Evolutionary conservation across 139 green algal species (phyloP).

Genomic region (Diplosphaera chodatii): DNA sequence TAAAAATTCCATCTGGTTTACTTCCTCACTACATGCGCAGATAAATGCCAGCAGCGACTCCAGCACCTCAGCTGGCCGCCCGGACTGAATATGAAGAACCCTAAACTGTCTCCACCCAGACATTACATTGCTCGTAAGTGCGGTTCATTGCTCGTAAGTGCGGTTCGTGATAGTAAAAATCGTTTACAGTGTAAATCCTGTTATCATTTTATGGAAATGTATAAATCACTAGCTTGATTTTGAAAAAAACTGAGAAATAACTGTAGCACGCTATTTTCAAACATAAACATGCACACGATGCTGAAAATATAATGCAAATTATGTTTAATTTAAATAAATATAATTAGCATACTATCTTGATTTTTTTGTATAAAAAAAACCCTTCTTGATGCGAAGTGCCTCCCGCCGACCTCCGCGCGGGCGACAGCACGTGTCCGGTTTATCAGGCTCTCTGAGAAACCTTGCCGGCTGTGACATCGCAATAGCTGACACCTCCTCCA

Average conservation of each 20-base stretch:
- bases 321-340: conserved; percentile 24
- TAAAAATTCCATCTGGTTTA: too few species aligned
- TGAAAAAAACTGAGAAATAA: conserved; percentile 9
- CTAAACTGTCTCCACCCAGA: too few species aligned
- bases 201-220: conserved; percentile 14
- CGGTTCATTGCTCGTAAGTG: conserved; percentile 1
- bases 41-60: too few species aligned
- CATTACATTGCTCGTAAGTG: conserved; percentile 3
- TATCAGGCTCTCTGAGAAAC: too few species aligned
- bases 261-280: conserved; percentile 10
- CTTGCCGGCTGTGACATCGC: too few species aligned
- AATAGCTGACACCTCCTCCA: too few species aligned
- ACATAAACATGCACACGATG: conserved; percentile 19
- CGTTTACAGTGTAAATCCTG: conserved; percentile 57
- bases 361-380: conserved; percentile 13
- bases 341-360: conserved; percentile 38
- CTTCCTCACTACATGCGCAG: too few species aligned
- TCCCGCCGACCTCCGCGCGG: conserved; percentile 9
- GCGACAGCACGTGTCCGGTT: too few species aligned
- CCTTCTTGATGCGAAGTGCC: conserved; percentile 11
- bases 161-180: conserved; percentile 10
- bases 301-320: conserved; percentile 17
- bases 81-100: too few species aligned
- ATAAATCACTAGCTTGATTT: conserved; percentile 7
- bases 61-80: too few species aligned